phyloP scores from a whole-genome alignment of 2,329 filamentous ascomycete species.

The Thelonectria olida region DNA sequence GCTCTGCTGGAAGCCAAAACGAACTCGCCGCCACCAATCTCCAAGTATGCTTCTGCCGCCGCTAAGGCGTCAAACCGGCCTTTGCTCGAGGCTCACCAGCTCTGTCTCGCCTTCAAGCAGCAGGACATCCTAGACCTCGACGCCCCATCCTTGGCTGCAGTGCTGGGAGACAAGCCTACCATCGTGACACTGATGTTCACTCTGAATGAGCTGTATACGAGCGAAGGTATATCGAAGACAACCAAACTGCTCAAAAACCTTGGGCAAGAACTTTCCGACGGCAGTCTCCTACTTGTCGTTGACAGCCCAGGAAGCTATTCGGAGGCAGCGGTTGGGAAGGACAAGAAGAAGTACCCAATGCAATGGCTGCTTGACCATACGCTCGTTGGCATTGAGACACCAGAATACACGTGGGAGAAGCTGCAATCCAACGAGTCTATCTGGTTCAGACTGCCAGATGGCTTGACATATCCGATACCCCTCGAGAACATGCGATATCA shows the following conservation, averaged over 20 bases:
- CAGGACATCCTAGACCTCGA: constrained; percentile 59
- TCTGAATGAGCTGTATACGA: constrained; percentile 91
- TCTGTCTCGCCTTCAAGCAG: constrained; percentile 56
- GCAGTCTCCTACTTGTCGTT: constrained; percentile 81
- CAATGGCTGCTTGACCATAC: constrained; percentile 90
- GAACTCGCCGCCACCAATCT: constrained; percentile 59
- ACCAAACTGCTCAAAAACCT: constrained; percentile 79
- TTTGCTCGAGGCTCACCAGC: constrained; percentile 50
- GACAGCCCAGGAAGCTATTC: constrained; percentile 96
- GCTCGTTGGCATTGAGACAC: constrained; percentile 60
- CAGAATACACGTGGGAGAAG: constrained; percentile 72
- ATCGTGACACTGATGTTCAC: constrained; percentile 92
- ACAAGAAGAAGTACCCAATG: constrained; percentile 83
- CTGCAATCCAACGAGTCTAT: constrained; percentile 78
- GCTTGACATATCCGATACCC: constrained; percentile 80
- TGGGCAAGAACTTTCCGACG: constrained; percentile 64
- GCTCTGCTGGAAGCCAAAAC: constrained; percentile 65
- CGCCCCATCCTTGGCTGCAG: constrained; percentile 42
- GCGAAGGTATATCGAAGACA: constrained; percentile 75
- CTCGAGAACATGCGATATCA: constrained; percentile 97
- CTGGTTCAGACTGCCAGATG: constrained; percentile 82
- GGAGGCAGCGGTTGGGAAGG: constrained; percentile 74
- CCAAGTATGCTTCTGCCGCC: constrained; percentile 62
- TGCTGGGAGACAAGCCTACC: constrained; percentile 49
- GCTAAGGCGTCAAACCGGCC: constrained; percentile 55